Evolutionary conservation across 768 basidiomycete genomes (phyloP).

Genomic region (Gymnopilus junonius): DNA sequence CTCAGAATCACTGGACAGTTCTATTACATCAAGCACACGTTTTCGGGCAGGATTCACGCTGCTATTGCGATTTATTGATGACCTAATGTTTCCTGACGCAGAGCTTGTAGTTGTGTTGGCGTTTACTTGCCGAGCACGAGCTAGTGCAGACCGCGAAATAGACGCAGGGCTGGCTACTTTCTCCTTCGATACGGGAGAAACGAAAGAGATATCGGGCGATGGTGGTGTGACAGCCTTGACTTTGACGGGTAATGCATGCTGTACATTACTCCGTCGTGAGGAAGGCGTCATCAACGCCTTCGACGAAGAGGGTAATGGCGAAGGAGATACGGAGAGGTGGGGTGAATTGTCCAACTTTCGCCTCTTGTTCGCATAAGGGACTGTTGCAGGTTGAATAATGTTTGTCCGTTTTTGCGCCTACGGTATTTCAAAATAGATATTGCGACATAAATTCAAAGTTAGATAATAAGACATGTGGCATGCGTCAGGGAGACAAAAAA

Average conservation of each 20-base stretch:
- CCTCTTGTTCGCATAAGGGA: neutral
- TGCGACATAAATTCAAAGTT: neutral
- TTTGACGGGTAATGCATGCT: neutral
- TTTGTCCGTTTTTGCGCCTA: neutral
- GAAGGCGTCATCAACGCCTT: neutral
- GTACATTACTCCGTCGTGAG: neutral
- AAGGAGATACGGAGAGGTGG: neutral
- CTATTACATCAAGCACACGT: slow-evolving; percentile 10
- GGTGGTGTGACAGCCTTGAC: neutral
- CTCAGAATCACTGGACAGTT: slow-evolving; percentile 18
- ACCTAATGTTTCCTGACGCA: neutral
- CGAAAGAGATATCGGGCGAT: neutral
- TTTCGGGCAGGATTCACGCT: neutral
- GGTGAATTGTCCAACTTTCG: neutral
- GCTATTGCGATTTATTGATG: neutral
- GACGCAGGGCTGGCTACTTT: neutral
- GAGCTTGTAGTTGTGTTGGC: neutral
- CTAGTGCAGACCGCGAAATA: neutral
- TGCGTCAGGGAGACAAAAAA: neutral
- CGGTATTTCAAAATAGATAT: neutral
- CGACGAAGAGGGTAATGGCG: neutral
- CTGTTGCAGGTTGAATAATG: neutral
- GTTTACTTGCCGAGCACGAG: neutral
- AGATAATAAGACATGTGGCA: neutral
- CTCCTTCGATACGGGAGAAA: neutral